Evolutionary conservation across 768 basidiomycete species (phyloP).

Genomic region (Hericium erinaceus): DNA sequence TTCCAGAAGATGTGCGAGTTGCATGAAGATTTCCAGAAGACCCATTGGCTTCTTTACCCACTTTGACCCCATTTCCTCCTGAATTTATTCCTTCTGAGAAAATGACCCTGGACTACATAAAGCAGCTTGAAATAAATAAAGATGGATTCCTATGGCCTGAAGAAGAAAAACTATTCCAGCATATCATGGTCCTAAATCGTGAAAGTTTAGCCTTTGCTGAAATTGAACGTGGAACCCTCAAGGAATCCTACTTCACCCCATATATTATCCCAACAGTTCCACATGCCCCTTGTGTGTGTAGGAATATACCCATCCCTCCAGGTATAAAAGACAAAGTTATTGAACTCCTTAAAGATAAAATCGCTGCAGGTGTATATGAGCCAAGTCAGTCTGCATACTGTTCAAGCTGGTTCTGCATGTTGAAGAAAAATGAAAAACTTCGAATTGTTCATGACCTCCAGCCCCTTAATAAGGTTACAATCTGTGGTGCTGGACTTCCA

Average conservation of each 20-base stretch:
- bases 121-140: not conserved
- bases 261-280: not conserved
- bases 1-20: not conserved
- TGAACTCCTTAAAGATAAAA: not conserved
- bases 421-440: conserved; percentile 20
- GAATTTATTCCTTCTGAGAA: not conserved
- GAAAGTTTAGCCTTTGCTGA: too few species aligned
- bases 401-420: conserved; percentile 31
- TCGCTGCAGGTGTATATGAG: conserved; percentile 21
- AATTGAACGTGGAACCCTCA: too few species aligned
- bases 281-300: not conserved
- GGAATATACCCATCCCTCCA: not conserved
- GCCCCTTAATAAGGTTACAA: conserved; percentile 14
- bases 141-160: not conserved
- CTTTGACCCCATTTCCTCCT: not conserved
- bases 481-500: not conserved
- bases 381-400: conserved; percentile 29
- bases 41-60: not conserved
- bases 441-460: conserved; percentile 19
- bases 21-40: not conserved
- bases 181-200: too few species aligned
- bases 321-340: not conserved
- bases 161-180: not conserved
- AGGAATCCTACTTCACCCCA: too few species aligned
- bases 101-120: not conserved